phyloP scores from a whole-genome alignment of 108 stramenopile genomes.

The Nannochloropsis salina region DNA sequence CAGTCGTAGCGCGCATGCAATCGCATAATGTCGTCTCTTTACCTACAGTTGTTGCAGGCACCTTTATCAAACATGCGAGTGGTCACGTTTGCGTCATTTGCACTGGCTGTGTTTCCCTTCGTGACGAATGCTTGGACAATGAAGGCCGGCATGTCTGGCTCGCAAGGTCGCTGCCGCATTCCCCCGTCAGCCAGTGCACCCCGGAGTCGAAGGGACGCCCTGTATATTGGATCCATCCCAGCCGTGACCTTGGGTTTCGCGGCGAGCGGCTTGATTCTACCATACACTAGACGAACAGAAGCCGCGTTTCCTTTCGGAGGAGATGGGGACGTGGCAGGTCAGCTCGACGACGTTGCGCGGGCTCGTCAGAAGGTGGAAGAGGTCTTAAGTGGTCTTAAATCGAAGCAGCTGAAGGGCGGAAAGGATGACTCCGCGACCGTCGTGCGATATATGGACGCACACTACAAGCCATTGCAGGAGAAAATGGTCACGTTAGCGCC shows the following conservation, averaged over 20 bases:
- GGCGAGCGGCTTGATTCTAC: not conserved
- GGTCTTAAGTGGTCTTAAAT: not conserved
- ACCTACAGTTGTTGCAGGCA: too few species aligned
- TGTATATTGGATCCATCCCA: not conserved
- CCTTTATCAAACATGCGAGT: not conserved
- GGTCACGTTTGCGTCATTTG: not conserved
- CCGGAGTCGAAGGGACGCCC: not conserved
- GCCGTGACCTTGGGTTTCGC: slow-evolving; percentile 5
- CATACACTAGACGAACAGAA: not conserved
- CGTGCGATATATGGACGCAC: slow-evolving; percentile 6
- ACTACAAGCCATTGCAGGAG: slow-evolving; percentile 15
- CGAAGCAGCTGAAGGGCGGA: not conserved
- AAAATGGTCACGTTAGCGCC: not conserved
- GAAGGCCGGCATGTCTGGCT: not conserved
- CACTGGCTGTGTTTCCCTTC: not conserved
- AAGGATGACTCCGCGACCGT: not conserved
- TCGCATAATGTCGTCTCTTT: too few species aligned
- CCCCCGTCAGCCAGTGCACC: not conserved
- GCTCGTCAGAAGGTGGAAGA: slow-evolving; percentile 19
- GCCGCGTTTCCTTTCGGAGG: not conserved
- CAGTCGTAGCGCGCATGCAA: too few species aligned
- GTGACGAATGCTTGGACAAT: not conserved
- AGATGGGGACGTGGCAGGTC: not conserved
- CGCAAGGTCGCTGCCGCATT: not conserved
- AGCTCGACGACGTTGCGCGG: not conserved